Conservation (phyloP, 345 rosid species). For the Pugionium cornutum region DNA sequence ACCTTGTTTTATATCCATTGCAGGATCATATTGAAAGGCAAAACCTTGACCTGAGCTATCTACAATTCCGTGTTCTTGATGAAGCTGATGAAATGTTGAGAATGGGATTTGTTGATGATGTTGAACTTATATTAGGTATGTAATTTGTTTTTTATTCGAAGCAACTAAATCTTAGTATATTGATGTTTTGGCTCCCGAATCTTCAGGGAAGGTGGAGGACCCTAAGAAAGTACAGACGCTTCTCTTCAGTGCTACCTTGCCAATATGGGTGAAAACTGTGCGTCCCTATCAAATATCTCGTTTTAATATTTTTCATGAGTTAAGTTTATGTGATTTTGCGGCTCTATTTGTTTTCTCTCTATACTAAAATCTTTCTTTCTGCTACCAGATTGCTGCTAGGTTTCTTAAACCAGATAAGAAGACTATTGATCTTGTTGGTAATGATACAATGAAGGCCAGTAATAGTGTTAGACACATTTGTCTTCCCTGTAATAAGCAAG, state of each 20-base stretch:
- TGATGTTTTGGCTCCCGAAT: conserved; percentile 1
- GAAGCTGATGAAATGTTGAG: conserved; percentile 99
- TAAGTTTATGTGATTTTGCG: not conserved
- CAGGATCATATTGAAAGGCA: conserved; percentile 88
- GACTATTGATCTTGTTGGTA: conserved; percentile 97
- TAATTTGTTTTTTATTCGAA: conserved; percentile 1
- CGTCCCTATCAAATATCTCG: conserved; percentile 32
- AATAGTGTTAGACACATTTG: conserved; percentile 83
- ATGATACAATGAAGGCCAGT: conserved; percentile 98
- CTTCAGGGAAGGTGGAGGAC: conserved; percentile 83
- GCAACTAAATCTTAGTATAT: not conserved
- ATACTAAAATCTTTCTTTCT: conserved; percentile 20
- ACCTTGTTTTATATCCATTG: conserved; percentile 14
- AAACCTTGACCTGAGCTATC: conserved; percentile 60
- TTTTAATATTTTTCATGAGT: not conserved
- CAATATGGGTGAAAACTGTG: conserved; percentile 83
- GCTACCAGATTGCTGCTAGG: conserved; percentile 60
- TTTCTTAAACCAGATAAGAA: conserved; percentile 73
- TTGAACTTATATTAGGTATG: conserved; percentile 87
- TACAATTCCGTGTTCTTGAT: conserved; percentile 91
- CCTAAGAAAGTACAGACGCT: conserved; percentile 89
- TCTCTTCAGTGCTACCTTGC: conserved; percentile 98
- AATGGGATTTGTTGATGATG: conserved; percentile 98
- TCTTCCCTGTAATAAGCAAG: conserved; percentile 72
- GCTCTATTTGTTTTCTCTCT: not conserved